These are phyloP conservation scores for Cardamine resedifolia DNA, from an alignment of 345 rosid genomes.

Conservation along the genomic window DNA sequence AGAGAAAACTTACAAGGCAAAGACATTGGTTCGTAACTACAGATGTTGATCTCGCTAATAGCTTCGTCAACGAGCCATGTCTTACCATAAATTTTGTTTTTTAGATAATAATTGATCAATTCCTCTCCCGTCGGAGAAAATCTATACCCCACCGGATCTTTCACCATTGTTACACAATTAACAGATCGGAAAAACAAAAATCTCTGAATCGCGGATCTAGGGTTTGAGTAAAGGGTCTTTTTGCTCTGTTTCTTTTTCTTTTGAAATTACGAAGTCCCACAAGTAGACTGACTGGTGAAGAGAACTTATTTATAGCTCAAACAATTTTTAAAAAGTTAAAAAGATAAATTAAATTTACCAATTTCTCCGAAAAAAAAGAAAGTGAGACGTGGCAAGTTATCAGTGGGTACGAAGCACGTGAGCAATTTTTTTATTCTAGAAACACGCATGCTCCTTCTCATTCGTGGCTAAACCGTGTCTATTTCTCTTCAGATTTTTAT, in stretches of 20 bases:
- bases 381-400: background rate
- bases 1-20: constrained; percentile 40
- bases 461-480: too few species aligned
- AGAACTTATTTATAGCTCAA: background rate
- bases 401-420: background rate
- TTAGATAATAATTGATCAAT: constrained; percentile 27
- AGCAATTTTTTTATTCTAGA: background rate
- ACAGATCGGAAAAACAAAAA: background rate
- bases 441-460: too few species aligned
- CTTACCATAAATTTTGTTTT: constrained; percentile 17
- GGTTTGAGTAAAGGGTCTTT: background rate
- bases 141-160: constrained; percentile 6
- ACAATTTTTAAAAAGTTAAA: too few species aligned
- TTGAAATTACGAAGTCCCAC: background rate
- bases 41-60: constrained; percentile 30
- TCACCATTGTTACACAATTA: constrained; percentile 10
- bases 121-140: constrained; percentile 35
- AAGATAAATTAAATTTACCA: background rate
- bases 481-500: background rate
- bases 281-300: background rate
- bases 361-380: background rate
- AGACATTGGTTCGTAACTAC: constrained; percentile 24
- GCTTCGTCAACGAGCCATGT: constrained; percentile 22
- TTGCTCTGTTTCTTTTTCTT: background rate
- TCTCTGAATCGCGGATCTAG: background rate